These are phyloP conservation scores for Solanum piurae DNA, from an alignment of 257 asterid genomes.

Conservation along the genomic window DNA sequence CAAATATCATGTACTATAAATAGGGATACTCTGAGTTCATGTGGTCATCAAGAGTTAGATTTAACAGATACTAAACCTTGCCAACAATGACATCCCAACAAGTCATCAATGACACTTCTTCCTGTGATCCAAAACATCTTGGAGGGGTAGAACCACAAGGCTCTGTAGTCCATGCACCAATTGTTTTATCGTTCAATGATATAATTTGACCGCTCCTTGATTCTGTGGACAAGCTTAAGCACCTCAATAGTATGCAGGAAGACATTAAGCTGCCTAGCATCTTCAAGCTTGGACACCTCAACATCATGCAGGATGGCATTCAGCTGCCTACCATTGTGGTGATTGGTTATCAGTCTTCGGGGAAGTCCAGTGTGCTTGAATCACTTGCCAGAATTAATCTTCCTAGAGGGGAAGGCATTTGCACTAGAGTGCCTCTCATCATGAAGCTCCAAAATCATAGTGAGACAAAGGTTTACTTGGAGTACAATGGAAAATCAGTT, in stretches of 20 bases:
- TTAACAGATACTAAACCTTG: neutral
- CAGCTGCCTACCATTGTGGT: conserved; percentile 23
- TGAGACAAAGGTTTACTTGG: neutral
- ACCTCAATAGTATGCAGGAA: neutral
- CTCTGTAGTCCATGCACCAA: conserved; percentile 4
- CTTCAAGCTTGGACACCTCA: neutral
- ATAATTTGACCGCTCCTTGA: conserved; percentile 25
- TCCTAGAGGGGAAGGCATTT: neutral
- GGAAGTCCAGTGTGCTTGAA: conserved; percentile 40
- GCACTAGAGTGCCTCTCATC: neutral
- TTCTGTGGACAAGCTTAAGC: conserved; percentile 9
- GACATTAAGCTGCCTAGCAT: conserved; percentile 6
- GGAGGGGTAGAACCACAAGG: neutral
- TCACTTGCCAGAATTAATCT: conserved; percentile 9
- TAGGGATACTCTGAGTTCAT: neutral
- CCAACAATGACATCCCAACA: neutral
- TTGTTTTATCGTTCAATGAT: conserved; percentile 14
- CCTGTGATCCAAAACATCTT: neutral
- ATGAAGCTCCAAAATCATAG: neutral
- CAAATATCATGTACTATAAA: neutral
- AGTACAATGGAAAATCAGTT: neutral
- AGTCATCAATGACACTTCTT: neutral
- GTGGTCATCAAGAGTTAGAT: neutral
- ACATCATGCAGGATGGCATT: neutral
- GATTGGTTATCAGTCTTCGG: conserved; percentile 37